These are phyloP conservation scores for Immersiporthe knoxdaviesiana DNA, from an alignment of 2,329 filamentous ascomycete species.

Conservation along the genomic window DNA sequence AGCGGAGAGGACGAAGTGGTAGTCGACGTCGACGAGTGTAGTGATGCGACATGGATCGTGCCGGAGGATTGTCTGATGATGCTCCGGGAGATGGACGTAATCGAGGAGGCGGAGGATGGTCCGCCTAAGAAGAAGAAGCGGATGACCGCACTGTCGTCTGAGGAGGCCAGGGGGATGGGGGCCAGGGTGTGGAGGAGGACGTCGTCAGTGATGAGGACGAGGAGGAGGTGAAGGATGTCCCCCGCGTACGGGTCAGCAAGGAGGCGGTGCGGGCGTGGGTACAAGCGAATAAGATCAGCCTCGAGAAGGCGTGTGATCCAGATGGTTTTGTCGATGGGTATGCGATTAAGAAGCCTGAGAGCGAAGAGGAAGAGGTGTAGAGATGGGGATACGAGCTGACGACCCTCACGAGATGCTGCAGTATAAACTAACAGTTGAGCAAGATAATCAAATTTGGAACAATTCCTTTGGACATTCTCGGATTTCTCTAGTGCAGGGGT, in stretches of 20 bases:
- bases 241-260: conserved; percentile 57
- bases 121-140: conserved; percentile 40
- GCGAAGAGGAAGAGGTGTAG: conserved; percentile 38
- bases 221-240: conserved; percentile 40
- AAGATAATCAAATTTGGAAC: no score
- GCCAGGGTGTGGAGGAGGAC: conserved; percentile 33
- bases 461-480: no score
- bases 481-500: no score
- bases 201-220: conserved; percentile 36
- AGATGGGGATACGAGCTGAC: neutral
- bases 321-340: conserved; percentile 75
- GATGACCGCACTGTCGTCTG: neutral
- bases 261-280: conserved; percentile 69
- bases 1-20: conserved; percentile 47
- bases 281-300: conserved; percentile 60
- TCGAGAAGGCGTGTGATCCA: conserved; percentile 71
- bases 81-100: conserved; percentile 78
- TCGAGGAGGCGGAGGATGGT: conserved; percentile 59
- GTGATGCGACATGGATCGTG: conserved; percentile 79
- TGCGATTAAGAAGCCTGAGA: conserved; percentile 50
- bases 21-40: conserved; percentile 71
- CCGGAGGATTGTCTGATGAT: conserved; percentile 81
- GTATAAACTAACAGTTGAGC: neutral
- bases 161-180: conserved; percentile 32
- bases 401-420: neutral